Evolutionary conservation across 768 basidiomycete genomes (phyloP), one percentile per base, ranked within the genome.

Genomic region (Podaxis sp.): DNA sequence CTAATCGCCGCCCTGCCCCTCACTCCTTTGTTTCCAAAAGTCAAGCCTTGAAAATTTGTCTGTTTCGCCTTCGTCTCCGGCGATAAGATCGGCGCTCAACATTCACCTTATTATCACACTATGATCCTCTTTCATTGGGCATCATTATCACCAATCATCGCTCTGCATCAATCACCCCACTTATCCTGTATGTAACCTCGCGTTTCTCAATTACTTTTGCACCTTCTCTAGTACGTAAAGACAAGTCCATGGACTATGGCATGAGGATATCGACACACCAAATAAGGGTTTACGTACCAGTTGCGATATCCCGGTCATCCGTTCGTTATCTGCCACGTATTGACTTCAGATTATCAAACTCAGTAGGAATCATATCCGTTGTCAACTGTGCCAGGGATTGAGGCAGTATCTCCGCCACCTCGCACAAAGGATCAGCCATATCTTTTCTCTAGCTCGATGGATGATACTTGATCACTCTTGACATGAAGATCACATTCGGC

Each of bases 261-360:
- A 56, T 56, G 54, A 56, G 54, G 54, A 56, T 56, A 56, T 26
- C 22, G 38, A 56, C 38, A 56, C 19, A 30, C 54, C 38, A 56
- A 15, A 19, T 40, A 39, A 56, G 26, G 19, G 5, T n/a, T 59
- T 59, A 59, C 57, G 57, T 59, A 59, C 48, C 36, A 24, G 24
- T 8, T 7, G 19, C 5, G 12, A 26, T 46, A 46, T 46, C 44
- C 44, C 19, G 44, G 49, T 51, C n/a, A 13, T 49, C 44, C 57
- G 46, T 46, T 49, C 5, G 57, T 59, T 59, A 49, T 49, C 57
- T 49, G 57, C 57, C 57, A 59, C 57, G 57, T 59, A 59, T 59
- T 33, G 49, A 19, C 57, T 12, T 19, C 22, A 59, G 57, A 59
- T 59, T 46, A 49, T 49, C 48, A 7, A 36, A 56, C 54, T n/a